Percentiles rank a stretch among this genome's conserved stretches.
These are phyloP conservation scores for Chaetomiaceae sp. DNA, from an alignment of 2,329 filamentous ascomycete genomes.

Conservation along the genomic window DNA sequence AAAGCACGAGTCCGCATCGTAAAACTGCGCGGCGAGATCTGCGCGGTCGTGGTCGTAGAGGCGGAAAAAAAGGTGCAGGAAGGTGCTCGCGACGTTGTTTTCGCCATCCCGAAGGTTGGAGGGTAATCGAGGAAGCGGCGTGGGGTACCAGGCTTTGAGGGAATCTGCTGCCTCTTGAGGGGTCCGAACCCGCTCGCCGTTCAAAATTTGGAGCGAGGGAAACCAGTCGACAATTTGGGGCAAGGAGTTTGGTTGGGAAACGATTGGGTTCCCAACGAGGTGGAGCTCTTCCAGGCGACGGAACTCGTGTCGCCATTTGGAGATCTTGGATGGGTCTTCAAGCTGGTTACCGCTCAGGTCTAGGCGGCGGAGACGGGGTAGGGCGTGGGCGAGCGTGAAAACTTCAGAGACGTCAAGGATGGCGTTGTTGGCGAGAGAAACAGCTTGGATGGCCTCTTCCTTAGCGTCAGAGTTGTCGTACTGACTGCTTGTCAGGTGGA, in stretches of 20 bases:
- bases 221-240: conserved; percentile 74
- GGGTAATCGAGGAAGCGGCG: conserved; percentile 55
- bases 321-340: conserved; percentile 58
- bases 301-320: conserved; percentile 75
- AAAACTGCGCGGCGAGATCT: conserved; percentile 58
- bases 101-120: conserved; percentile 66
- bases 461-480: conserved; percentile 70
- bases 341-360: conserved; percentile 84
- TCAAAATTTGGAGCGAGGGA: conserved; percentile 71
- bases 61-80: conserved; percentile 66
- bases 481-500: conserved; percentile 73
- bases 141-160: conserved; percentile 41
- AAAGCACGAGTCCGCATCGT: conserved; percentile 70
- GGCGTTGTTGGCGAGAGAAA: conserved; percentile 75
- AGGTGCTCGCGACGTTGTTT: conserved; percentile 65
- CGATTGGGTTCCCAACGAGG: conserved; percentile 69
- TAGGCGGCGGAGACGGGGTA: conserved; percentile 81
- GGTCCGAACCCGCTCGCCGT: conserved; percentile 66
- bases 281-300: conserved; percentile 73
- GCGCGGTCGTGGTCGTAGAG: conserved; percentile 67
- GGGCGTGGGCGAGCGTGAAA: conserved; percentile 67
- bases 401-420: conserved; percentile 68
- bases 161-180: conserved; percentile 59
- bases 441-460: conserved; percentile 70
- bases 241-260: conserved; percentile 54